Evolutionary conservation across 2,329 filamentous ascomycete genomes (phyloP), one percentile per base, ranked within the genome.

Genomic region (Xylariaceae sp.): DNA sequence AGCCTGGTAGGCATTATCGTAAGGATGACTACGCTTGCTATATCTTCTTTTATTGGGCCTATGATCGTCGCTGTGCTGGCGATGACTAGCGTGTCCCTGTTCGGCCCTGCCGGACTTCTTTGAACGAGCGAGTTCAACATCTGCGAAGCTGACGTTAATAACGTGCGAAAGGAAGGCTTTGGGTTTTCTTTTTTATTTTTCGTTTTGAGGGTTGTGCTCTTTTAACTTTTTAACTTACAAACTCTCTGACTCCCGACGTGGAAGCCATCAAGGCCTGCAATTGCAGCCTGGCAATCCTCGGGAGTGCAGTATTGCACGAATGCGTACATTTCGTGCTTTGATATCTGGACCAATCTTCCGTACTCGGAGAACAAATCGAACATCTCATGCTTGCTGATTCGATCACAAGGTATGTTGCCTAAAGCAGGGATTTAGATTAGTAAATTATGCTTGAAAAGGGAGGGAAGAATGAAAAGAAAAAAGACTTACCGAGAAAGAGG

Each of bases 301-400:
- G 85, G 75, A 32, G 89, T 86, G 61, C 96, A 80, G 62, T 95
- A 99, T 69, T 97, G 94, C 37, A 97, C 91, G 68, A 97, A 99
- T 1, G 94, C 94, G 71, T 96, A 97, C 1, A 91, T 91, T 62
- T 94, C 91, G 71, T 97, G 97, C 64, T 97, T 89, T 0, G 91
- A 95, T 57, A 97, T 94, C 69, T 99, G 94, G 1, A 91, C 92
- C 46, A 99, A 77, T 58, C 86, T 86, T 51, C 94, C 94, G 68
- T 90, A 91, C 54, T 80, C 81, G 67, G 91, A 85, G 68, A 99
- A 97, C 19, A 92, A 80, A 67, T 95, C 87, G 72, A 96, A 97
- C 6, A 97, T 84, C 71, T 97, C 91, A 61, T 88, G 84, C 72
- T 97, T 97, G 5, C 89, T 94, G 11, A 96, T 91, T 67, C 91